Base-by-base conservation (phyloP, 495 filamentous ascomycete genomes). In the Xylaria longipes region DNA sequence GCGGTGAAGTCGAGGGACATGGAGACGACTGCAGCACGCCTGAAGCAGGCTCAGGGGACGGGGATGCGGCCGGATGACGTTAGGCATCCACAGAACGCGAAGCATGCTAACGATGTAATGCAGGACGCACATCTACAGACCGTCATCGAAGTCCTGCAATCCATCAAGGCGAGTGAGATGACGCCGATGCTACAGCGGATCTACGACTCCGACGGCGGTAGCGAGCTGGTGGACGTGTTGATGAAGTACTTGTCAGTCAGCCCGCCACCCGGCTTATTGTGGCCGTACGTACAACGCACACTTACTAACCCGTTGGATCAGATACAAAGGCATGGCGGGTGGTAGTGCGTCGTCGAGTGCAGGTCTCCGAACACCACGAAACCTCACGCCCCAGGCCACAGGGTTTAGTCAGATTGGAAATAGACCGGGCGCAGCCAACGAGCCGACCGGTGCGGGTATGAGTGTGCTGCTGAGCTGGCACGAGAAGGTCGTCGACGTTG, bases 391-490 rank as follows among this genome's bases (percentile, higher is more conserved):
- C 41, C 94, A 97, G 81, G 83, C 86, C 64, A 97, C 94, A 6
- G 91, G 77, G 6, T 97, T 97, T 83, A 93, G 92, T 73, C 94
- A 97, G 81, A 88, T 95, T 72, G 89, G 91, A 67, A 83, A 83
- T 17, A 85, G 94, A 48, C 89, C 91, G 50, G 86, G 90, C 25
- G 88, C 68, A 7, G 39, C 87, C 25, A 90, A 89, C 74, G 93
- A 95, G 70, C 91, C 91, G 69, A 91, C 92, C 73, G 93, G 94
- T 60, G 89, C 93, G 74, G 92, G 91, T 57, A 97, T 97, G 94
- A 97, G 94, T 74, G 94, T 98, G 56, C 77, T 98, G 76, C 82
- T 98, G 73, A 97, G 92, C 78, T 98, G 94, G 94, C 94, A 97
- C 77, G 94, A 98, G 87, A 97, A 97, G 87, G 84, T 97, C 57